phyloP scores from a whole-genome alignment of 768 basidiomycete genomes.

The Tylopilus balloui region DNA sequence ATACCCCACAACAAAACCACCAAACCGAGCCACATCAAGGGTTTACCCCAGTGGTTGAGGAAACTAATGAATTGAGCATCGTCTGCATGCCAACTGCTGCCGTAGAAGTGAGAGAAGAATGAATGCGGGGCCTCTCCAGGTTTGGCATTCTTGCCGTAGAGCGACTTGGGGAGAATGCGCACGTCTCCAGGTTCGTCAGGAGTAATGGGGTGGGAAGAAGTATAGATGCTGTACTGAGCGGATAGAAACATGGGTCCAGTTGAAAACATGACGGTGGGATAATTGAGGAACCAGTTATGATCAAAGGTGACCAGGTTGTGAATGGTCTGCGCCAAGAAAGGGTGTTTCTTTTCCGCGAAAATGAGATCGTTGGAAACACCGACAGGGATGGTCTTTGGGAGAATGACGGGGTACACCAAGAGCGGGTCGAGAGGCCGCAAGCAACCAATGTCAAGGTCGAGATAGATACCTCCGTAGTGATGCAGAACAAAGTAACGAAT shows the following conservation, averaged over 20 bases:
- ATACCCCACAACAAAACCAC: constrained; percentile 67
- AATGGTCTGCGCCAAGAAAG: constrained; percentile 90
- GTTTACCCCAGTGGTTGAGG: constrained; percentile 84
- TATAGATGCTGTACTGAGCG: constrained; percentile 86
- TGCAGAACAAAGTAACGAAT: constrained; percentile 98
- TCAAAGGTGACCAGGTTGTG: constrained; percentile 89
- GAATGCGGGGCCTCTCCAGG: constrained; percentile 79
- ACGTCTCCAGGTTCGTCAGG: constrained; percentile 58
- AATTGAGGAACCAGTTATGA: constrained; percentile 92
- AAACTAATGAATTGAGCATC: constrained; percentile 98
- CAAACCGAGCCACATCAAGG: constrained; percentile 80
- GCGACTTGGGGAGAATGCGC: constrained; percentile 87
- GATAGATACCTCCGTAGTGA: constrained; percentile 91
- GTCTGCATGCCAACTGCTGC: constrained; percentile 97
- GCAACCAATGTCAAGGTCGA: constrained; percentile 97
- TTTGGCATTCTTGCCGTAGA: constrained; percentile 97
- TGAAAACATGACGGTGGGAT: constrained; percentile 99
- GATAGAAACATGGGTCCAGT: constrained; percentile 99
- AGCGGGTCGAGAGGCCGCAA: constrained; percentile 81
- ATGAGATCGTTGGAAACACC: constrained; percentile 98
- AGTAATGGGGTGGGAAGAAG: constrained; percentile 58
- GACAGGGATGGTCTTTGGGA: constrained; percentile 94
- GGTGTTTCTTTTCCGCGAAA: constrained; percentile 78
- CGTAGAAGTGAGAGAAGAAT: constrained; percentile 97
- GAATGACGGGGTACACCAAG: constrained; percentile 78